phyloP scores from a whole-genome alignment of 2,329 filamentous ascomycete genomes.

The Talaromyces islandicus region DNA sequence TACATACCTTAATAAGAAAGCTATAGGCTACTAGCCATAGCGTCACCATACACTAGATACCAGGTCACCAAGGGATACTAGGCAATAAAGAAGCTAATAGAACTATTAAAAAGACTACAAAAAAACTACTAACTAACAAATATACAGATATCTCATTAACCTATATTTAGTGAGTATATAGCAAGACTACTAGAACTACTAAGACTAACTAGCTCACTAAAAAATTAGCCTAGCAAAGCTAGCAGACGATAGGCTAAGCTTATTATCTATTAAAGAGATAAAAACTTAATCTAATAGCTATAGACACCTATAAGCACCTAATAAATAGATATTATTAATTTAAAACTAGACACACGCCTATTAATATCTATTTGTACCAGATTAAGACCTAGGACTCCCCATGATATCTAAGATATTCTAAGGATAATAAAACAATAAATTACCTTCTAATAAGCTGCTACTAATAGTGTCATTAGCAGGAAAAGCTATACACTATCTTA shows the following conservation, averaged over 20 bases:
- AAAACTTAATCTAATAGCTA: neutral
- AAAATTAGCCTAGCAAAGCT: too few relatives aligned
- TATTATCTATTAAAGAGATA: neutral
- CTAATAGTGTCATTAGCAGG: neutral
- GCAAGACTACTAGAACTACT: too few relatives aligned
- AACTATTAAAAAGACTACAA: conserved; percentile 1
- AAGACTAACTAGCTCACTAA: too few relatives aligned
- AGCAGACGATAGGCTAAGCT: too few relatives aligned
- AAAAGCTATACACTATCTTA: too few relatives aligned
- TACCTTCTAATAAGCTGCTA: too few relatives aligned
- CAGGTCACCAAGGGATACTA: conserved; percentile 7
- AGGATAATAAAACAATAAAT: too few relatives aligned
- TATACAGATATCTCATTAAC: too few relatives aligned
- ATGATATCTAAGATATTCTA: neutral
- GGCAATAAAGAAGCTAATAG: too few relatives aligned
- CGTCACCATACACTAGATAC: conserved; percentile 11
- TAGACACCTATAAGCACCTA: neutral
- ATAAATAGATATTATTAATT: neutral
- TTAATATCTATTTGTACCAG: neutral
- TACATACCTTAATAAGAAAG: neutral
- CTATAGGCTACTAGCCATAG: neutral
- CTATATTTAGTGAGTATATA: too few relatives aligned
- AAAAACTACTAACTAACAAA: too few relatives aligned
- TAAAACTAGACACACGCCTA: conserved; percentile 1
- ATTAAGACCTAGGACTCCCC: neutral